These are phyloP conservation scores for Geotrichum cucujoidarum DNA, from an alignment of 1,139 yeast genomes.

Conservation along the genomic window DNA sequence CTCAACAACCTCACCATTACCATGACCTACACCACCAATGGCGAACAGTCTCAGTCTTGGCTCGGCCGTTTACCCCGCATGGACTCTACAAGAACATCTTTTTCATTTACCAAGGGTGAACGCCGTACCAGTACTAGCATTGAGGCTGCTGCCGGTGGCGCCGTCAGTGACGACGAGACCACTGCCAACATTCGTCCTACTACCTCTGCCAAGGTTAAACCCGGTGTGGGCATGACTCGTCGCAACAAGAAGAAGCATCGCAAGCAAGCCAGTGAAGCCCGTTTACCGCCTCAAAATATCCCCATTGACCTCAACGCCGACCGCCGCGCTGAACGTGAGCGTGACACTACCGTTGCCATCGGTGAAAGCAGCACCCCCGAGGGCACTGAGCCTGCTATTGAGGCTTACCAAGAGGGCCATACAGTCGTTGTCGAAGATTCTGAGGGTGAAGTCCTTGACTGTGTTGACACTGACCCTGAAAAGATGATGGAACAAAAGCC, in stretches of 20 bases:
- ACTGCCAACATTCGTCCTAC: conserved; percentile 3
- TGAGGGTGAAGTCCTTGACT: conserved; percentile 66
- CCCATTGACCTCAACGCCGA: conserved; percentile 31
- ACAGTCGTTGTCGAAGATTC: conserved; percentile 71
- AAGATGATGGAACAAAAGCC: not conserved
- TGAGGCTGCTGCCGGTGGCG: conserved; percentile 40
- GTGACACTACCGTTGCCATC: not conserved
- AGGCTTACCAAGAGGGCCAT: conserved; percentile 71
- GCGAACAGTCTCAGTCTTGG: conserved; percentile 73
- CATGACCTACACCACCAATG: conserved; percentile 36
- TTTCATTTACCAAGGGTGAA: conserved; percentile 77
- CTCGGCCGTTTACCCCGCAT: conserved; percentile 78
- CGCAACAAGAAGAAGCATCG: conserved; percentile 35
- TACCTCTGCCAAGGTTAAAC: conserved; percentile 54
- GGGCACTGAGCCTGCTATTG: conserved; percentile 21
- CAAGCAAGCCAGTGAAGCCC: conserved; percentile 41
- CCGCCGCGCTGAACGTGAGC: conserved; percentile 11
- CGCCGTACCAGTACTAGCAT: no score
- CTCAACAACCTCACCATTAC: conserved; percentile 90
- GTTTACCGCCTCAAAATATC: conserved; percentile 38
- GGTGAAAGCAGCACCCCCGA: not conserved
- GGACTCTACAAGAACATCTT: conserved; percentile 66
- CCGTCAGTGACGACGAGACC: not conserved
- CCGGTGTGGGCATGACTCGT: conserved; percentile 74
- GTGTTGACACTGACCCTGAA: not conserved